phyloP scores from a whole-genome alignment of 1,284 basidiomycete species.

The Peniophora sp. region DNA sequence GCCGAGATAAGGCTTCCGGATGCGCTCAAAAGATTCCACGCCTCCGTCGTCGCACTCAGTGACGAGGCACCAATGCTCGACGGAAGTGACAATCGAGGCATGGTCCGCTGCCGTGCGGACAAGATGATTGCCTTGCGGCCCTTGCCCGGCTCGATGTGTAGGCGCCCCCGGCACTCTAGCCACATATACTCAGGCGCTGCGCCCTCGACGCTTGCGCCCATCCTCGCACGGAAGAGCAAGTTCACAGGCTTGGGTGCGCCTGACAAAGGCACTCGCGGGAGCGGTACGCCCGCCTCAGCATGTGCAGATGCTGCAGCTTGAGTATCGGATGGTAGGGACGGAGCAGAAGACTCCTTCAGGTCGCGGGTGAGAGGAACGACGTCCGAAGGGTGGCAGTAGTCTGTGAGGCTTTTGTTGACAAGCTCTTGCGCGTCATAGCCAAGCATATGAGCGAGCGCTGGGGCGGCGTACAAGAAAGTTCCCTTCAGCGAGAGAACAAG shows the following conservation, averaged over 20 bases:
- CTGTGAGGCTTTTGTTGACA: conserved; percentile 66
- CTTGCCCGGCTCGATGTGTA: conserved; percentile 85
- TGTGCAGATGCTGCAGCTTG: conserved; percentile 4
- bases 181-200: conserved; percentile 70
- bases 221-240: conserved; percentile 69
- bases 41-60: conserved; percentile 28
- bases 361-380: conserved; percentile 88
- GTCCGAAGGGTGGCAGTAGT: conserved; percentile 85
- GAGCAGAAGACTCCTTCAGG: conserved; percentile 72
- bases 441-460: conserved; percentile 65
- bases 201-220: conserved; percentile 11
- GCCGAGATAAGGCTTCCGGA: conserved; percentile 46
- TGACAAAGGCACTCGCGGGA: background rate
- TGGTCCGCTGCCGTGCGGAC: conserved; percentile 62
- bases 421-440: conserved; percentile 81
- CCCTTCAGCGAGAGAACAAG: conserved; percentile 92
- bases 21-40: conserved; percentile 51
- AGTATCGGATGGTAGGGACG: conserved; percentile 10
- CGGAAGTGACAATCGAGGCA: conserved; percentile 41
- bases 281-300: conserved; percentile 6
- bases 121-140: conserved; percentile 85
- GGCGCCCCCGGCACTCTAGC: conserved; percentile 79
- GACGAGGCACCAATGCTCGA: conserved; percentile 50
- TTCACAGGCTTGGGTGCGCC: conserved; percentile 34
- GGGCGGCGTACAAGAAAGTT: conserved; percentile 87